Evolutionary conservation across 208 protist species (phyloP).

Genomic region (Phytomonas francai): DNA sequence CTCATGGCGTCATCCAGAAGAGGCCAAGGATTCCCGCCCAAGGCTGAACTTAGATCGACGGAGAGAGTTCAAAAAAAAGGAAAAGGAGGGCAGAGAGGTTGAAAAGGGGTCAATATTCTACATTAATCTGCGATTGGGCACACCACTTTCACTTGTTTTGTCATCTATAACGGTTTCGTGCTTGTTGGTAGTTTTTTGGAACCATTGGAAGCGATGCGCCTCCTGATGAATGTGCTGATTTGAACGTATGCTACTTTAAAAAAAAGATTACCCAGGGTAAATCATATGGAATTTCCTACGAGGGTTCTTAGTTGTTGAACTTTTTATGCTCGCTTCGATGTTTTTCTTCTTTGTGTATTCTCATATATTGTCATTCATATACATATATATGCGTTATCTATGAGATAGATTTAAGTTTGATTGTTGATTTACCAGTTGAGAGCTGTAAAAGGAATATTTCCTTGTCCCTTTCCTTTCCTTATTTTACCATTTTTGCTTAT

Average conservation of each 20-base stretch:
- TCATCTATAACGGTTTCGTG: not conserved
- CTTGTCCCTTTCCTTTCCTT: not conserved
- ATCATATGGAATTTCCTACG: not conserved
- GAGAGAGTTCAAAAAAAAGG: conserved; percentile 2
- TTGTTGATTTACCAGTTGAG: not conserved
- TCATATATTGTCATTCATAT: not conserved
- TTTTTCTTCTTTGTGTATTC: not conserved
- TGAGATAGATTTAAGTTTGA: not conserved
- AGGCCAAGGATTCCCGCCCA: conserved; percentile 26
- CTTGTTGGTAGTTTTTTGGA: not conserved
- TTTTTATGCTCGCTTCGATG: not conserved
- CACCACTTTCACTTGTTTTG: not conserved
- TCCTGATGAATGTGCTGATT: not conserved
- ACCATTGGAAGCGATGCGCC: not conserved
- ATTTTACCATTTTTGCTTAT: conserved; percentile 5
- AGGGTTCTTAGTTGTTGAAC: not conserved
- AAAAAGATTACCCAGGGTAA: not conserved
- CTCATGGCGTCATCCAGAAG: conserved; percentile 66
- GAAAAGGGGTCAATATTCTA: not conserved
- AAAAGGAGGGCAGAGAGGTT: not conserved
- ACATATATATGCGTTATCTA: not conserved
- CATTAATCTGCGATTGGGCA: not conserved
- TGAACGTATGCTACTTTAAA: not conserved
- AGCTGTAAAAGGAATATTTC: not conserved
- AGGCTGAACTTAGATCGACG: conserved; percentile 29